Evolutionary conservation across 176 grass and related monocot species (phyloP).

Genomic region (Eleusine coracana): DNA sequence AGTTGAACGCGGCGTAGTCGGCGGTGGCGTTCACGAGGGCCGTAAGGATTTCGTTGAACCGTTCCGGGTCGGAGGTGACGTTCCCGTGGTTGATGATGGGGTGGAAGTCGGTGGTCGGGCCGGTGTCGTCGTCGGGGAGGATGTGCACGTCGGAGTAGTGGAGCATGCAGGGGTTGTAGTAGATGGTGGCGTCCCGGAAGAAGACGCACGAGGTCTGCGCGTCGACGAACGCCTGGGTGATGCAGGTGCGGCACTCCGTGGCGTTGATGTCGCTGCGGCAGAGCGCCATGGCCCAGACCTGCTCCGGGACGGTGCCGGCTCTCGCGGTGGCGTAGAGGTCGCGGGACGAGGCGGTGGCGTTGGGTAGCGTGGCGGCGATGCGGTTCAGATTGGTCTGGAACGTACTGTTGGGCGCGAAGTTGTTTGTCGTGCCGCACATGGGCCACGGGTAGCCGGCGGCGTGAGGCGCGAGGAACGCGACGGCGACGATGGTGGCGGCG

Average conservation of each 20-base stretch:
- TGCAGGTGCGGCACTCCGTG: slow-evolving; percentile 16
- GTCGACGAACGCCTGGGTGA: slow-evolving; percentile 25
- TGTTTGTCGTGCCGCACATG: slow-evolving; percentile 13
- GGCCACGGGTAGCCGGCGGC: slow-evolving; percentile 5
- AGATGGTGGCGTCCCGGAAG: slow-evolving; percentile 5
- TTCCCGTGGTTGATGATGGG: neutral
- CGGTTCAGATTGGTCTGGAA: slow-evolving; percentile 45
- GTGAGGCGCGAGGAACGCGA: neutral
- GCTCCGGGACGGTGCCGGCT: slow-evolving; percentile 8
- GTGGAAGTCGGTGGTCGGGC: neutral
- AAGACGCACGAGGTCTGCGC: neutral
- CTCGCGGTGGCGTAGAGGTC: slow-evolving; percentile 23
- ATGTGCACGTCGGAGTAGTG: slow-evolving; percentile 25
- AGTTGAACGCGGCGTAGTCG: slow-evolving; percentile 39
- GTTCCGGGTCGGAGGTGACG: slow-evolving; percentile 5
- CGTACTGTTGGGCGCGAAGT: slow-evolving; percentile 36
- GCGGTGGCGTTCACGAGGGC: slow-evolving; percentile 40
- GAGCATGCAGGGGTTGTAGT: slow-evolving; percentile 38
- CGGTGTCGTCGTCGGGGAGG: neutral
- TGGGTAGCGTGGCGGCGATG: slow-evolving; percentile 29
- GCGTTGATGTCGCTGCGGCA: slow-evolving; percentile 44
- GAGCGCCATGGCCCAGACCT: slow-evolving; percentile 30
- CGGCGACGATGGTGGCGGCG: neutral
- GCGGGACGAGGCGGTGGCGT: neutral
- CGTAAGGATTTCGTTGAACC: slow-evolving; percentile 8